These are phyloP conservation scores for Umbelopsis vinacea DNA, from an alignment of 192 early-diverging fungal species.

Conservation along the genomic window DNA sequence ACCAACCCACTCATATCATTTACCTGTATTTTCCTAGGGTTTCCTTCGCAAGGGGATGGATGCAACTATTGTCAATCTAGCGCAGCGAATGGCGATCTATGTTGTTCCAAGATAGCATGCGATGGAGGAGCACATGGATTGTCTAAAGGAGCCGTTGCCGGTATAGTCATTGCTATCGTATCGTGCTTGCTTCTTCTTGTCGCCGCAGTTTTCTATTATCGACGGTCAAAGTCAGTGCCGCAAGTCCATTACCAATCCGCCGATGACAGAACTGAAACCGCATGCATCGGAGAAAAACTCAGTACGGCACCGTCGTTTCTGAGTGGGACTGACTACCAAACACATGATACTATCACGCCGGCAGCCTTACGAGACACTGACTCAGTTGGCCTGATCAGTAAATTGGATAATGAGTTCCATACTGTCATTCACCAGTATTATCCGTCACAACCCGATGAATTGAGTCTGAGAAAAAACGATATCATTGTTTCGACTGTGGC, in stretches of 20 bases:
- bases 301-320: not conserved
- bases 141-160: conserved; percentile 22
- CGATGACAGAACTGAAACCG: conserved; percentile 3
- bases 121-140: not conserved
- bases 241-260: not conserved
- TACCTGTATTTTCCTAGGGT: not conserved
- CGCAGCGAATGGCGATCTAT: not conserved
- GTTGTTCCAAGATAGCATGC: conserved; percentile 16
- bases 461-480: conserved; percentile 67
- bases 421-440: conserved; percentile 61
- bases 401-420: conserved; percentile 14
- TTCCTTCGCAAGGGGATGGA: conserved; percentile 11
- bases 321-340: not conserved
- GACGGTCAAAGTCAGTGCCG: not conserved
- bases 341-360: not conserved
- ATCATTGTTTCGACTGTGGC: conserved; percentile 64
- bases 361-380: not conserved
- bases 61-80: conserved; percentile 23
- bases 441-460: conserved; percentile 70
- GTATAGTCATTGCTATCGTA: conserved; percentile 25
- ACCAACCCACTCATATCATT: not conserved
- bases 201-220: not conserved
- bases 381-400: not conserved
- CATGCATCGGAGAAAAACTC: conserved; percentile 12
- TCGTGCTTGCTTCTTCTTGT: not conserved